These are phyloP conservation scores for Leccinum rimulosum DNA, from an alignment of 768 basidiomycete genomes.

Conservation along the genomic window DNA sequence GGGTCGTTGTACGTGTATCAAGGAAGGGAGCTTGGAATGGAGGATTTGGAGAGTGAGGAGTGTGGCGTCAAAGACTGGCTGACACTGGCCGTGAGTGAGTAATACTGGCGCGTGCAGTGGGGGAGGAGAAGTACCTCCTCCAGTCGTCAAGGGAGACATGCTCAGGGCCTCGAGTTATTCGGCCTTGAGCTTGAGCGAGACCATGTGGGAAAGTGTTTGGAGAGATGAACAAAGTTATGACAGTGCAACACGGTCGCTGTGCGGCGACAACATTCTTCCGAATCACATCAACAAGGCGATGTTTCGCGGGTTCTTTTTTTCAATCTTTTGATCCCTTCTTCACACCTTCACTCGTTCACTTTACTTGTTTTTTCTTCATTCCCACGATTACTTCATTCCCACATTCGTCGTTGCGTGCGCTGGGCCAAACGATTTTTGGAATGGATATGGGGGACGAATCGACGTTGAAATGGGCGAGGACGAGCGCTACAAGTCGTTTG, in stretches of 20 bases:
- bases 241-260: not conserved
- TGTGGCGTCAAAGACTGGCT: constrained; percentile 56
- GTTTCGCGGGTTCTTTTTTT: not conserved
- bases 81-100: constrained; percentile 40
- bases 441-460: no score
- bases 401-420: not conserved
- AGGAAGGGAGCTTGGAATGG: constrained; percentile 70
- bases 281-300: not conserved
- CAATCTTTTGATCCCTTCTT: not conserved
- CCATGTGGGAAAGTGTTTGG: not conserved
- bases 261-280: not conserved
- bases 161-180: not conserved
- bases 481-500: not conserved
- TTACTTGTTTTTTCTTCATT: not conserved
- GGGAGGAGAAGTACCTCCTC: not conserved
- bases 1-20: constrained; percentile 76
- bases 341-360: not conserved
- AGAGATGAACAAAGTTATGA: not conserved
- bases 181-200: not conserved
- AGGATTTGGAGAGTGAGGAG: constrained; percentile 65
- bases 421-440: no score
- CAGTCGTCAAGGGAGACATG: constrained; percentile 16
- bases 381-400: not conserved
- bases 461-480: no score
- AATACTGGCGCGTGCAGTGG: not conserved